phyloP scores from a whole-genome alignment of 2,329 filamentous ascomycete species.

The Diaporthe citrichinensis region DNA sequence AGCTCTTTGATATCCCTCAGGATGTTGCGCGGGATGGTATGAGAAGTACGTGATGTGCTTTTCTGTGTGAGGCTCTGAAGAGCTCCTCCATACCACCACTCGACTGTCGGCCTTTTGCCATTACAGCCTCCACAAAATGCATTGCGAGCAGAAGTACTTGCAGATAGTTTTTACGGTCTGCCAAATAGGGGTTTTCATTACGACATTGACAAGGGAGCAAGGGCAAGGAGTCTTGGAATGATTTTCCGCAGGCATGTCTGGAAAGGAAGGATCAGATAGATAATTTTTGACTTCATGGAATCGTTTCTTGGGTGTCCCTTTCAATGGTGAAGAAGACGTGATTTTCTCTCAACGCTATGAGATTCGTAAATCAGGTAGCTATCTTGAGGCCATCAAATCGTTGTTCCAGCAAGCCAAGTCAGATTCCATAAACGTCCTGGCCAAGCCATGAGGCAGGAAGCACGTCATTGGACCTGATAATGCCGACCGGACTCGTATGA shows the following conservation, averaged over 20 bases:
- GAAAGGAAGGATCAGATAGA: conserved; percentile 41
- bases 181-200: conserved; percentile 33
- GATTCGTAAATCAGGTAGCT: not conserved
- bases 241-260: conserved; percentile 41
- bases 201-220: conserved; percentile 35
- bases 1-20: not conserved
- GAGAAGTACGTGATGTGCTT: conserved; percentile 18
- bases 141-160: conserved; percentile 39
- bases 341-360: not conserved
- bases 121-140: conserved; percentile 32
- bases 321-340: not conserved
- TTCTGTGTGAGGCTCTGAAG: conserved; percentile 28
- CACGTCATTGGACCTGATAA: conserved; percentile 8
- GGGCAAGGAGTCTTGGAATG: conserved; percentile 41
- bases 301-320: not conserved
- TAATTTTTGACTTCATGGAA: conserved; percentile 32
- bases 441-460: not conserved
- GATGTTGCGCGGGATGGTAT: conserved; percentile 23
- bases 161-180: conserved; percentile 31
- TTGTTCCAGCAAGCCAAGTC: not conserved
- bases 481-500: conserved; percentile 15
- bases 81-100: conserved; percentile 26
- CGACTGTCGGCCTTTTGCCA: conserved; percentile 35
- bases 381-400: not conserved
- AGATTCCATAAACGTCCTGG: not conserved